These are phyloP conservation scores for Agaricus blazei DNA, from an alignment of 768 basidiomycete species.

Conservation along the genomic window DNA sequence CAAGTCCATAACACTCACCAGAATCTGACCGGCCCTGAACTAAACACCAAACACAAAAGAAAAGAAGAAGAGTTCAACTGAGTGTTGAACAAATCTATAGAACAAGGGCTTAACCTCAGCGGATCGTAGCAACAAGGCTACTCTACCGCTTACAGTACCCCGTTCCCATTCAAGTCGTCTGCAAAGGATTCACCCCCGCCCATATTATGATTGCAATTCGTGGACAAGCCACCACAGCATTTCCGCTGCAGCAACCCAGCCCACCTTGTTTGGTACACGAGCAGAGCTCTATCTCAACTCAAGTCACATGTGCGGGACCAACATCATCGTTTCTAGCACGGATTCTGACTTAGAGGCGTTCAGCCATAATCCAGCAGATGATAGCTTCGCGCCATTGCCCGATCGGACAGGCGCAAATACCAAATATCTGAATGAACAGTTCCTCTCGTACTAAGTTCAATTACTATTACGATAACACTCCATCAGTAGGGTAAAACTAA, in stretches of 20 bases:
- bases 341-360: slow-evolving; percentile 80
- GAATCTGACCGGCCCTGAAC: slow-evolving; percentile 35
- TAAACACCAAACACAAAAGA: slow-evolving; percentile 1
- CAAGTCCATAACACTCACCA: slow-evolving; percentile 10
- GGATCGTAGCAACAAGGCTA: slow-evolving; percentile 77
- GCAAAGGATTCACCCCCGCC: slow-evolving; percentile 72
- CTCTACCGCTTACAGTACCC: slow-evolving; percentile 75
- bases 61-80: slow-evolving; percentile 38
- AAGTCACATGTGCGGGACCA: slow-evolving; percentile 59
- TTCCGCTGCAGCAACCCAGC: slow-evolving; percentile 46
- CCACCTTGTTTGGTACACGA: slow-evolving; percentile 63
- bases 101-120: slow-evolving; percentile 72
- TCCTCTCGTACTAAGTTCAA: slow-evolving; percentile 81
- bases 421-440: slow-evolving; percentile 81
- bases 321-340: slow-evolving; percentile 72
- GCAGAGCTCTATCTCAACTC: slow-evolving; percentile 67
- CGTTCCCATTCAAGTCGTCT: slow-evolving; percentile 74
- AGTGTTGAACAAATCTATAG: slow-evolving; percentile 61
- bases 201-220: slow-evolving; percentile 63
- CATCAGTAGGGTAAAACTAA: slow-evolving; percentile 86
- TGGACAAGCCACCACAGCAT: slow-evolving; percentile 44
- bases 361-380: slow-evolving; percentile 83
- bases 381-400: slow-evolving; percentile 77
- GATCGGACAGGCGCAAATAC: slow-evolving; percentile 76
- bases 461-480: slow-evolving; percentile 70